Evolutionary conservation across 2,329 filamentous ascomycete species (phyloP), one percentile per base, ranked within the genome.

Genomic region (Fusarium sp.): DNA sequence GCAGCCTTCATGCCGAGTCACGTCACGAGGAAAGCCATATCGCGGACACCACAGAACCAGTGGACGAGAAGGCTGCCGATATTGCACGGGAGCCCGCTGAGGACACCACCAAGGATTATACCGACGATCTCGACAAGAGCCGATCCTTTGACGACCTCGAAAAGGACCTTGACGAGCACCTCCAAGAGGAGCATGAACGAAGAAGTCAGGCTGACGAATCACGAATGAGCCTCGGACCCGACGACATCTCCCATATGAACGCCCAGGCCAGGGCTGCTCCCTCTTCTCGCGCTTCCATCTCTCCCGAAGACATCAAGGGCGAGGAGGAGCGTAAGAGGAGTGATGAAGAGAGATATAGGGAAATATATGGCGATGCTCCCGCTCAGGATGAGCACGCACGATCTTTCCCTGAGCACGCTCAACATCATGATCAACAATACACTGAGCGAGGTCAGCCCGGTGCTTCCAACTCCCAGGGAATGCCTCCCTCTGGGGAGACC

Each of bases 301-400:
- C 67, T 20, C 67, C 68, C 5, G 74, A 74, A 35, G 60, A 34
- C 4, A 64, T 54, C 16, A 70, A 61, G 45, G 37, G 34, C 2
- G 63, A 66, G 9, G 63, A 82, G n/a, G 81, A 84, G 27, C 84
- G 83, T 11, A 83, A 82, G 3, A 79, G 79, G 13, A 81, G 81
- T 3, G 88, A 90, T 2, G 87, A 89, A 70, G 87, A 88, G 60
- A 84, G 88, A 3, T 80, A 88, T 35, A 84, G 88, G 6, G 89
- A 91, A 70, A 88, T 88, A 23, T 90, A 91, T 30, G 74, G 77
- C 7, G 64, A 75, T 25, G 39, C 77, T 48, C 27, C 65, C 23
- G 63, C 68, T 32, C 30, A 59, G 3, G 50, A 73, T 5, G 58
- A 67, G 50, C 50, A 71, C 23, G 48, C 62, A 6, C 63, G 14